A percentile compares a stretch with the other conserved stretches of the same genome.
Conservation (phyloP, 2,329 filamentous ascomycete species). For the Akanthomyces lecanii region DNA sequence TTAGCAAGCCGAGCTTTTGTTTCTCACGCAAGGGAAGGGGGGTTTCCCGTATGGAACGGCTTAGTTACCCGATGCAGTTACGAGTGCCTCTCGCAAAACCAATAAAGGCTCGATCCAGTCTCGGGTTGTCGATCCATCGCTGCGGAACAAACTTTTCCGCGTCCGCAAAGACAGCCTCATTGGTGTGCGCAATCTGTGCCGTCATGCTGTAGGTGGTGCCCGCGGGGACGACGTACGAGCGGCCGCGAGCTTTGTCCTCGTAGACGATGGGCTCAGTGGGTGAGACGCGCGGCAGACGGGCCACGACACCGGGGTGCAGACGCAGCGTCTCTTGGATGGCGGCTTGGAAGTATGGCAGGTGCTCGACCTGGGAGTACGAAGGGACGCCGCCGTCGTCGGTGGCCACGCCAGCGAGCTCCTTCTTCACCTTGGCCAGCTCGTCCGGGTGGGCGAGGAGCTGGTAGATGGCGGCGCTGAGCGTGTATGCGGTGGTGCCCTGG, state of each 20-base stretch:
- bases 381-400: neutral
- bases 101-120: neutral
- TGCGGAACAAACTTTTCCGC: constrained; percentile 37
- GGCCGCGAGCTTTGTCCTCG: constrained; percentile 26
- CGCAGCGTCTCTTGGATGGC: constrained; percentile 16
- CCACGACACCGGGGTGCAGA: constrained; percentile 26
- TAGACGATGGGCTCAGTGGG: constrained; percentile 28
- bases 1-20: neutral
- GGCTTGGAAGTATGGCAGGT: constrained; percentile 12
- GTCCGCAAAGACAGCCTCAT: constrained; percentile 36
- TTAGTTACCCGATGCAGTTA: constrained; percentile 3
- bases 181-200: constrained; percentile 34
- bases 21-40: too few relatives aligned
- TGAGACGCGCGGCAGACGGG: constrained; percentile 25
- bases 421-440: constrained; percentile 5
- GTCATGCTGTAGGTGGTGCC: constrained; percentile 38
- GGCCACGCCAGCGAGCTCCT: constrained; percentile 8
- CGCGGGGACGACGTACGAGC: constrained; percentile 25
- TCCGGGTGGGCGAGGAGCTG: constrained; percentile 4
- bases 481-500: constrained; percentile 13
- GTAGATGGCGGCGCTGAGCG: constrained; percentile 13
- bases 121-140: constrained; percentile 25
- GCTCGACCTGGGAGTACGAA: constrained; percentile 7
- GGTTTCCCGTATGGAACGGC: too few relatives aligned
- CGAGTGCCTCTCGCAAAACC: neutral